Evolutionary conservation across 1,139 yeast genomes (phyloP), one percentile per base, ranked within the genome.

Genomic region (Protomyces inundatus): DNA sequence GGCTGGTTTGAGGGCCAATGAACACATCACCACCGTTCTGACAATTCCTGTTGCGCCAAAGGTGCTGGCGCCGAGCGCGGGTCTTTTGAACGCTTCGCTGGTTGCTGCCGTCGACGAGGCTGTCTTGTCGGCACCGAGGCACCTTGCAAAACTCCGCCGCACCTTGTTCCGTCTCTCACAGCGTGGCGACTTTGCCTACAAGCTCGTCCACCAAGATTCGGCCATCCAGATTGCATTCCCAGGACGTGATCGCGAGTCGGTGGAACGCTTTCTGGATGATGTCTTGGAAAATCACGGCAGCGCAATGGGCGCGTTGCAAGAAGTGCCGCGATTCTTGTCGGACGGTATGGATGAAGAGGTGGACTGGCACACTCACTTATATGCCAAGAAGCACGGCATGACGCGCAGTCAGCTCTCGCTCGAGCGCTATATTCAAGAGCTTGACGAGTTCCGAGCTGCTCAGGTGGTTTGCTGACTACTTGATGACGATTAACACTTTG

Each of bases 141-240:
- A 39, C 14, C 62, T 58, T 36, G 62, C 62, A 32, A 39, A 33
- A 12, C 35, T 58, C 35, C 51, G 62, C 6, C 62, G 62, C 5
- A 55, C 51, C 32, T 23, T 58, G 35, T 37, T 33, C 37, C 42
- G 46, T 9, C 35, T 58, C 35, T 10, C 35, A 39, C 52, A 39
- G 4, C n/a, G 9, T 50, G 62, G 62, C 9, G 3, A 40, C 6
- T 58, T 58, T 12, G 33, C 45, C 4, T 58, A 58, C 46, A 23
- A 10, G 14, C 23, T 52, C 23, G 30, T 35, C 34, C 16, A 56
- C 7, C 10, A 14, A 7, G 56, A 14, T 3, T 34, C 52, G 7
- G 51, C 52, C 10, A 51, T 58, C 3, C 45, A 51, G 36, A n/a
- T 58, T 10, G 30, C 46, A 12, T 58, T 58, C 32, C 62, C 34